phyloP scores from a whole-genome alignment of 306 rosid species.

The Vicia villosa region DNA sequence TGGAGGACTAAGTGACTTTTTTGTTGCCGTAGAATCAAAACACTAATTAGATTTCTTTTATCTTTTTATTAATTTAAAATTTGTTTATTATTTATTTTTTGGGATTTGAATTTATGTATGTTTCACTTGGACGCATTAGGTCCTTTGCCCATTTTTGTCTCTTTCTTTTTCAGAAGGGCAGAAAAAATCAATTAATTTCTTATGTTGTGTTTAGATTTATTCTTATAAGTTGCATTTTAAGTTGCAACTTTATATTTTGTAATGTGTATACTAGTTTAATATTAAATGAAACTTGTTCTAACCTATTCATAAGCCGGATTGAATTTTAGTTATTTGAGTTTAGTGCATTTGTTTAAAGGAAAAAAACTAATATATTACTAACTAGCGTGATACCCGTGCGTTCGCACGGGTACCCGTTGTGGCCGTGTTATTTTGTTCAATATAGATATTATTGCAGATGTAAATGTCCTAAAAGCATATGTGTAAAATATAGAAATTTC shows the following conservation, averaged over 20 bases:
- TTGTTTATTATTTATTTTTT: conserved; percentile 33
- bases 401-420: too few species aligned
- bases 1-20: conserved; percentile 18
- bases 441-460: too few species aligned
- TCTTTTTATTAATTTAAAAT: background rate
- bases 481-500: too few species aligned
- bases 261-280: background rate
- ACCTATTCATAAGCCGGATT: background rate
- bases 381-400: too few species aligned
- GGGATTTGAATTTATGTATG: background rate
- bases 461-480: too few species aligned
- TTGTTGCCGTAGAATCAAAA: background rate
- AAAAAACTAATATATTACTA: too few species aligned
- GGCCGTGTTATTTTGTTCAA: too few species aligned
- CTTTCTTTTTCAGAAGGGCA: conserved; percentile 24
- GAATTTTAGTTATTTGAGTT: background rate
- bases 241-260: background rate
- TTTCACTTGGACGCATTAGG: background rate
- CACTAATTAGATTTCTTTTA: conserved; percentile 10
- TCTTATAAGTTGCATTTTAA: too few species aligned
- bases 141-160: conserved; percentile 24
- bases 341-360: too few species aligned
- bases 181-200: conserved; percentile 26
- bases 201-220: background rate
- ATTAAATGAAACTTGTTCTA: background rate